Base-by-base conservation (phyloP, 2,329 filamentous ascomycete species). In the Diaporthe batatas region DNA sequence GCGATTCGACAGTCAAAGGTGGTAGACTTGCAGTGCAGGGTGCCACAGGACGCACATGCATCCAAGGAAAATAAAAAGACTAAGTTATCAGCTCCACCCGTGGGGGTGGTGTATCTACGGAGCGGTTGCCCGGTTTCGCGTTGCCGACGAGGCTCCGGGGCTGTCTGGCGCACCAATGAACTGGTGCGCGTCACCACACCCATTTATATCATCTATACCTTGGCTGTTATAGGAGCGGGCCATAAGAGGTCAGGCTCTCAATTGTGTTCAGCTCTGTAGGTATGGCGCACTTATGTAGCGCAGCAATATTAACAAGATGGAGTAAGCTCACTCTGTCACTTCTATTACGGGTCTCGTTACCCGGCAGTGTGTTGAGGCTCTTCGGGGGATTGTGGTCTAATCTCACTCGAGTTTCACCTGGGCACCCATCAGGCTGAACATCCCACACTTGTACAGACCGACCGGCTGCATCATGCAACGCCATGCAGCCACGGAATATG, bases 31-130 rank as follows among this genome's bases (percentile, higher is more conserved):
- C 32, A 16, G 21, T 6, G 32, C 18, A 58, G 1, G 55, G 21
- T n/a, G 55, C 55, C 55, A 58, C 55, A 39, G 29, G 14, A 36
- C 55, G n/a, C 32, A 21, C 32, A 58, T 58, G 21, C 32, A 39
- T 39, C 10, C 32, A 23, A n/a, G 36, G 11, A 58, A 23, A 8
- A 23, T 6, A 23, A 58, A 58, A 4, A 11, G 7, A 2, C 8
- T 6, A 34, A 34, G 8, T 55, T 16, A 32, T 23, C 55, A 39
- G 21, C 55, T 23, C 7, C 12, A 10, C 29, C 32, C 55, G 55
- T 58, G 55, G 34, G 55, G 34, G 29, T 39, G 10, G 54, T 12
- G 16, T 36, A 23, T 32, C 29, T n/a, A n/a, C n/a, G n/a, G 7
- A 21, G 32, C 18, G 29, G n/a, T 7, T 57, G 32, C 54, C 10